Evolutionary conservation across 2,329 filamentous ascomycete genomes (phyloP).

Genomic region (Xylariaceae sp.): DNA sequence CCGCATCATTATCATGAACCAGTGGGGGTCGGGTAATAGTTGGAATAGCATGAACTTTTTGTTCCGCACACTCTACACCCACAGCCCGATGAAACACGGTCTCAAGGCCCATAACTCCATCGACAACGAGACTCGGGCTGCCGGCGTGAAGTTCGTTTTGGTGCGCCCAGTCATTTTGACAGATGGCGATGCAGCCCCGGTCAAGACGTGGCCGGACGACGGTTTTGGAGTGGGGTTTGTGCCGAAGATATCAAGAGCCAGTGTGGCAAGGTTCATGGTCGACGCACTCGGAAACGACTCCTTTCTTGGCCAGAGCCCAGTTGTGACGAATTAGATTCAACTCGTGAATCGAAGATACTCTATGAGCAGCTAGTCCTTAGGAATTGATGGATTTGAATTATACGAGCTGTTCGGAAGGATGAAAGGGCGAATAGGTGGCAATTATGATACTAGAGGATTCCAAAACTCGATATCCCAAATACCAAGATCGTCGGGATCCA

Average conservation of each 20-base stretch:
- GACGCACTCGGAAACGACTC: constrained; percentile 37
- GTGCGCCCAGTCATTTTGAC: constrained; percentile 42
- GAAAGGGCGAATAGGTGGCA: too few species aligned
- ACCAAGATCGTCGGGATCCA: constrained; percentile 27
- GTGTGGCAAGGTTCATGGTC: constrained; percentile 45
- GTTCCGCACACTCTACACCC: constrained; percentile 41
- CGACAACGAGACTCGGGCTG: constrained; percentile 36
- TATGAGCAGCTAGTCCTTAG: too few species aligned
- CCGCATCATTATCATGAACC: constrained; percentile 48
- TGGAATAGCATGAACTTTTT: constrained; percentile 38
- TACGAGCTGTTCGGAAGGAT: too few species aligned
- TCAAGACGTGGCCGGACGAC: constrained; percentile 39
- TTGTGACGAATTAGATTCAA: constrained; percentile 40
- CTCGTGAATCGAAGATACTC: too few species aligned
- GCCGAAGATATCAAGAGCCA: constrained; percentile 33
- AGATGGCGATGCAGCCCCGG: constrained; percentile 32
- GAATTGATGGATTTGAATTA: too few species aligned
- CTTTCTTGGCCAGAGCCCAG: constrained; percentile 42
- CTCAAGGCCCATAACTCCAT: constrained; percentile 46
- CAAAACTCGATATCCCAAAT: constrained; percentile 31
- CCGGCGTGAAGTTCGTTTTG: constrained; percentile 38
- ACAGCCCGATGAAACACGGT: constrained; percentile 43
- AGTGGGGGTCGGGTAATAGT: constrained; percentile 46
- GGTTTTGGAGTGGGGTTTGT: constrained; percentile 41
- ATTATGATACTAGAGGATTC: constrained; percentile 21